Percentiles rank a stretch among this genome's conserved stretches.
phyloP scores from a whole-genome alignment of 129 eudicot genomes.

The Tanacetum coccineum region DNA sequence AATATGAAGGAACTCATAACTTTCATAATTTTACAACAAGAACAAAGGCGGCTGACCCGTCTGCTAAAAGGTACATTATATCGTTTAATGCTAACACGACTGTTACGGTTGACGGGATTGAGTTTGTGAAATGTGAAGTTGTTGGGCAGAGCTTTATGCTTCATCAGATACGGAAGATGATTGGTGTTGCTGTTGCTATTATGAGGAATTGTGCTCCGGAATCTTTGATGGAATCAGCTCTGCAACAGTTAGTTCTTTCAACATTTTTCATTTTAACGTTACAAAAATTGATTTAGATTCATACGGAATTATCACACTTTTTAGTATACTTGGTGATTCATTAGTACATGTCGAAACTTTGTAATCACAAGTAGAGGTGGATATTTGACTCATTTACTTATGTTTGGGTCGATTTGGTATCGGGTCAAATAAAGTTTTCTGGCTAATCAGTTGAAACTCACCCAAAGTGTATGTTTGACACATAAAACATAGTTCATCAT shows the following conservation, averaged over 20 bases:
- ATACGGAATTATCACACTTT: no score
- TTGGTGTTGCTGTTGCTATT: slow-evolving; percentile 84
- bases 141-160: slow-evolving; percentile 98
- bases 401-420: neutral
- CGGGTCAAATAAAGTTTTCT: neutral
- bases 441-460: neutral
- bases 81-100: slow-evolving; percentile 60
- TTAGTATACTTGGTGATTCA: no score
- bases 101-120: slow-evolving; percentile 67
- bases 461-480: no score
- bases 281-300: no score
- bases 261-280: no score
- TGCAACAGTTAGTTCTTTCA: slow-evolving; percentile 57
- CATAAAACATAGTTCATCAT: neutral
- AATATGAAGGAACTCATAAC: slow-evolving; percentile 84
- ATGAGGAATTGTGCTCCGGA: slow-evolving; percentile 81
- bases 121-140: slow-evolving; percentile 89
- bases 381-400: neutral
- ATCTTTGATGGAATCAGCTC: slow-evolving; percentile 60
- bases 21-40: slow-evolving; percentile 91
- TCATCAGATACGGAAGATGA: slow-evolving; percentile 91
- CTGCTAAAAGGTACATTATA: slow-evolving; percentile 65
- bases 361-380: no score
- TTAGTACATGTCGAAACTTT: no score
- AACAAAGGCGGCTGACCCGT: slow-evolving; percentile 77